These are phyloP conservation scores for Huntiella bhutanensis DNA, from an alignment of 2,329 filamentous ascomycete species.

Conservation along the genomic window DNA sequence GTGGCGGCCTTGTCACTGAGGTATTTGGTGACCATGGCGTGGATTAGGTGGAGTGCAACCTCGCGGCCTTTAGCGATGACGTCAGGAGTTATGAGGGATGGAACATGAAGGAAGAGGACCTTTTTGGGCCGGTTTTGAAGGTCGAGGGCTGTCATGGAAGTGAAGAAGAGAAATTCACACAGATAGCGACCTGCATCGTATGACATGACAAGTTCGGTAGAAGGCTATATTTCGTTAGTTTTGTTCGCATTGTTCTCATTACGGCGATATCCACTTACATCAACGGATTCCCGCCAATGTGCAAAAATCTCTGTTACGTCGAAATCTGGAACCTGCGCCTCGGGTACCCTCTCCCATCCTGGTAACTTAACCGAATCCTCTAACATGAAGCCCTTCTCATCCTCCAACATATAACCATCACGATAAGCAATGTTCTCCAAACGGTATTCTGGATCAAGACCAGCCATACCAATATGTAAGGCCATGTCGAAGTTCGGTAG, in stretches of 20 bases:
- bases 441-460: slow-evolving; percentile 43
- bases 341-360: slow-evolving; percentile 35
- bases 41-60: slow-evolving; percentile 34
- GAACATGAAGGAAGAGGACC: slow-evolving; percentile 57
- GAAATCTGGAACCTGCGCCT: slow-evolving; percentile 37
- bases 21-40: slow-evolving; percentile 27
- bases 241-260: slow-evolving; percentile 4
- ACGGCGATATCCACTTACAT: not conserved
- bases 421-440: slow-evolving; percentile 53
- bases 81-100: slow-evolving; percentile 33
- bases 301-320: slow-evolving; percentile 35
- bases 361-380: slow-evolving; percentile 30
- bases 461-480: slow-evolving; percentile 67
- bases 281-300: slow-evolving; percentile 26
- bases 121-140: slow-evolving; percentile 27
- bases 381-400: slow-evolving; percentile 46
- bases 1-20: no score
- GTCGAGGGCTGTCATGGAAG: slow-evolving; percentile 39
- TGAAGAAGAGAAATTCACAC: slow-evolving; percentile 65
- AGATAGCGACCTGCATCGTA: slow-evolving; percentile 54
- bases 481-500: slow-evolving; percentile 37
- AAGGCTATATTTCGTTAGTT: slow-evolving; percentile 16
- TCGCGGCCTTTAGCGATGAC: slow-evolving; percentile 30
- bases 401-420: slow-evolving; percentile 49
- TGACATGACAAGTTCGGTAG: slow-evolving; percentile 36